Conservation (phyloP, 257 asterid species). For the Primulina tabacum region DNA sequence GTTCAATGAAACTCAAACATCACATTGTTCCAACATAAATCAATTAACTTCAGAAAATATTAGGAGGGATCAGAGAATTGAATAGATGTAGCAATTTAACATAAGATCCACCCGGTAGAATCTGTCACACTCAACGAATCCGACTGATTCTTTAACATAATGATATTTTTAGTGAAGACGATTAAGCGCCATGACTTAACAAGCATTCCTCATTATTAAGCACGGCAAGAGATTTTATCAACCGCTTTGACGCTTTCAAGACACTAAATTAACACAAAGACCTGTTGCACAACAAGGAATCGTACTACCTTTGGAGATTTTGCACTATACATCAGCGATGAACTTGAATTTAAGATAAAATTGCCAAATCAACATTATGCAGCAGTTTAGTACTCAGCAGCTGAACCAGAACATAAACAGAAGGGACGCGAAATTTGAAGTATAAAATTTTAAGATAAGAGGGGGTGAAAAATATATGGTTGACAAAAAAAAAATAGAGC, state of each 20-base stretch:
- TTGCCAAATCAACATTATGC: not conserved
- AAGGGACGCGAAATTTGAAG: not conserved
- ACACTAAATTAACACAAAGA: constrained; percentile 14
- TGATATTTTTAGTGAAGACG: not conserved
- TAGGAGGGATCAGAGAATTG: constrained; percentile 1
- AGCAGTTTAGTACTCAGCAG: constrained; percentile 16
- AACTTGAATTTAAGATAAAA: constrained; percentile 4
- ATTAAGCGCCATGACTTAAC: not conserved
- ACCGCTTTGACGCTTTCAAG: constrained; percentile 1
- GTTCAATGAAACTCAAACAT: constrained; percentile 1
- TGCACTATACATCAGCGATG: constrained; percentile 14
- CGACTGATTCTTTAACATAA: not conserved
- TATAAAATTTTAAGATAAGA: not conserved
- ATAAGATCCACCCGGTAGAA: not conserved
- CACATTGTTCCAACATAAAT: constrained; percentile 21
- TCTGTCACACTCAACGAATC: constrained; percentile 8
- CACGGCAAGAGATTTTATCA: constrained; percentile 7
- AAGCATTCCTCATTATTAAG: constrained; percentile 1
- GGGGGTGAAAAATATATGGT: not conserved
- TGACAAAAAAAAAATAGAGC: too few relatives aligned
- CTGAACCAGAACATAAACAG: not conserved
- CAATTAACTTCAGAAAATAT: not conserved
- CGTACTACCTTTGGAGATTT: constrained; percentile 9
- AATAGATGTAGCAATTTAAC: constrained; percentile 1
- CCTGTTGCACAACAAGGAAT: constrained; percentile 17